Evolutionary conservation across 2,329 filamentous ascomycete genomes (phyloP).

Genomic region (Colletotrichum shisoi): DNA sequence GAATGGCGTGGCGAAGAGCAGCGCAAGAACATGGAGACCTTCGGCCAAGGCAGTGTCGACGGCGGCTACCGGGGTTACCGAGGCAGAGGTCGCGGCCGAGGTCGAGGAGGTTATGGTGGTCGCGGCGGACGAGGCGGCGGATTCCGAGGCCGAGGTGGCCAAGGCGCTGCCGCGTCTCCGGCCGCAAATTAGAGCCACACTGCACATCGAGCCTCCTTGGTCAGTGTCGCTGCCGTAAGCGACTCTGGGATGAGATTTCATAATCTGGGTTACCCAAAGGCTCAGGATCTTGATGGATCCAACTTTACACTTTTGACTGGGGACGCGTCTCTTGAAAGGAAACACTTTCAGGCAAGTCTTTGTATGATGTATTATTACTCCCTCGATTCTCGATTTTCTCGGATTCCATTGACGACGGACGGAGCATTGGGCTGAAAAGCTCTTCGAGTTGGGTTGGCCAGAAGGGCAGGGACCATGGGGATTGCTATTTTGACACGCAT

Average conservation of each 20-base stretch:
- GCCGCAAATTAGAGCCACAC: slow-evolving; percentile 28
- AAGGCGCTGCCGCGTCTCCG: slow-evolving; percentile 11
- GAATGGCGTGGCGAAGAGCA: slow-evolving; percentile 94
- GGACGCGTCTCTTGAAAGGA: slow-evolving; percentile 11
- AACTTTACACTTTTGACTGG: slow-evolving; percentile 18
- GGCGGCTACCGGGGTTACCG: slow-evolving; percentile 78
- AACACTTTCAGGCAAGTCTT: slow-evolving; percentile 20
- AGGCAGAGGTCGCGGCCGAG: slow-evolving; percentile 78
- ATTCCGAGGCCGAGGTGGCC: slow-evolving; percentile 48
- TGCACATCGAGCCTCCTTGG: neutral
- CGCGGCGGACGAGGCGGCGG: slow-evolving; percentile 48
- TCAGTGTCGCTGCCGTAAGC: neutral
- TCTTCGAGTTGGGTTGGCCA: slow-evolving; percentile 28
- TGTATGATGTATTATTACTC: slow-evolving; percentile 38
- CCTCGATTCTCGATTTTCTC: slow-evolving; percentile 32
- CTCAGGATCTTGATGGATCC: slow-evolving; percentile 18
- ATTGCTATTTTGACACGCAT: slow-evolving; percentile 39
- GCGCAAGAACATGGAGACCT: slow-evolving; percentile 95
- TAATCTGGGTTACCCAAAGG: slow-evolving; percentile 3
- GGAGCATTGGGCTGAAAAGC: slow-evolving; percentile 33
- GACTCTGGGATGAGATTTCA: neutral
- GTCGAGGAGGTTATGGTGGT: slow-evolving; percentile 59
- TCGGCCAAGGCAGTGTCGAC: slow-evolving; percentile 95
- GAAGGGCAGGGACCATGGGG: slow-evolving; percentile 35
- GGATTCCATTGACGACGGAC: slow-evolving; percentile 35